A percentile compares a stretch with the other conserved stretches of the same genome.
phyloP scores from a whole-genome alignment of 139 green algal genomes.

The Chlamydomonas schloesseri region DNA sequence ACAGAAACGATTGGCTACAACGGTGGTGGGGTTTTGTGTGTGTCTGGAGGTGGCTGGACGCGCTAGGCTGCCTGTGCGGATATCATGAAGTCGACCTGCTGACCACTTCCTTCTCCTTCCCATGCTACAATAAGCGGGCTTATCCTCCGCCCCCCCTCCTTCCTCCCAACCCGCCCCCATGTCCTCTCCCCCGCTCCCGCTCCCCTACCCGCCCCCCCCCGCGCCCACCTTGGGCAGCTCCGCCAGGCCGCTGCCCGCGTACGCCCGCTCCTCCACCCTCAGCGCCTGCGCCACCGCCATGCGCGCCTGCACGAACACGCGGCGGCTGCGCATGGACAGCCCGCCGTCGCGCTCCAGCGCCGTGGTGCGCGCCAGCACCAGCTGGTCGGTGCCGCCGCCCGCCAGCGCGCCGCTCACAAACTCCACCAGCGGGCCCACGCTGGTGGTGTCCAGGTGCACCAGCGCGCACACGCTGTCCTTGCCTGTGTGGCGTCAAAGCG shows the following conservation, averaged over 20 bases:
- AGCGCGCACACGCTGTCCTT: constrained; percentile 37
- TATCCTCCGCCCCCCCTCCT: too few relatives aligned
- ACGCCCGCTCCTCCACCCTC: constrained; percentile 45
- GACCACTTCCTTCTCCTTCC: too few relatives aligned
- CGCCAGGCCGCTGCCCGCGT: neutral
- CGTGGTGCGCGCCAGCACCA: constrained; percentile 40
- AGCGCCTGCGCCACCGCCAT: constrained; percentile 50
- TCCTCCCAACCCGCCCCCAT: too few relatives aligned
- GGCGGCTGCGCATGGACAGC: constrained; percentile 49
- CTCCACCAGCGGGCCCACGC: constrained; percentile 47
- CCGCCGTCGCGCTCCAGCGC: constrained; percentile 43
- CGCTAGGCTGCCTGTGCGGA: too few relatives aligned
- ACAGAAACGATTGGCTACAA: too few relatives aligned
- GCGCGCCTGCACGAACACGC: constrained; percentile 54
- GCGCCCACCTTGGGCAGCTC: constrained; percentile 49
- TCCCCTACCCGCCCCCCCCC: too few relatives aligned
- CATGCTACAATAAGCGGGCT: too few relatives aligned
- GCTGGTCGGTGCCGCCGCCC: constrained; percentile 15
- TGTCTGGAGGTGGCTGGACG: too few relatives aligned
- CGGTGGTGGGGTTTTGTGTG: too few relatives aligned
- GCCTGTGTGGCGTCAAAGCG: too few relatives aligned
- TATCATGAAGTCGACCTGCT: too few relatives aligned
- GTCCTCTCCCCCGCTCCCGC: too few relatives aligned
- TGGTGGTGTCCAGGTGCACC: constrained; percentile 49
- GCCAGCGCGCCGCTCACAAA: constrained; percentile 16